Conservation (phyloP, 2,329 filamentous ascomycete species). For the Sporothrix humicola region DNA sequence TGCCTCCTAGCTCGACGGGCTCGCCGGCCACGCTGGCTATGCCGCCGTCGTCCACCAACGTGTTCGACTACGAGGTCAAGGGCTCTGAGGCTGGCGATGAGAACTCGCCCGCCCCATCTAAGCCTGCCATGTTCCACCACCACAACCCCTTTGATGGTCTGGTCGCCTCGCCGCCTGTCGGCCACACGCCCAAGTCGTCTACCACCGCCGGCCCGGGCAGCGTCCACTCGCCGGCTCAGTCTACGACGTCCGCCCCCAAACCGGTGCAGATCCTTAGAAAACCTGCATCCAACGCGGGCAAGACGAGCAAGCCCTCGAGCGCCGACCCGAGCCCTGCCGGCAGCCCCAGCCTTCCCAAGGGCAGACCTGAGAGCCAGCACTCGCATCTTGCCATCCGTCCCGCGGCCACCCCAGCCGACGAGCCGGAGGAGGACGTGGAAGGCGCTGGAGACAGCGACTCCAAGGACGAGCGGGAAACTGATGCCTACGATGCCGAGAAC, state of each 20-base stretch:
- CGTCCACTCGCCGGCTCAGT: slow-evolving; percentile 39
- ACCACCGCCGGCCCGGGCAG: slow-evolving; percentile 43
- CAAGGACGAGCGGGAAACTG: slow-evolving; percentile 57
- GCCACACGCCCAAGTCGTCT: slow-evolving; percentile 51
- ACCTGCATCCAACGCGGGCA: slow-evolving; percentile 49
- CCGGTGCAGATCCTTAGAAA: slow-evolving; percentile 60
- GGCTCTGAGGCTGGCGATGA: slow-evolving; percentile 39
- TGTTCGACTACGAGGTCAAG: slow-evolving; percentile 36
- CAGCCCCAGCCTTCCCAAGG: slow-evolving; percentile 45
- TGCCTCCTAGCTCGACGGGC: slow-evolving; percentile 21
- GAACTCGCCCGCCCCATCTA: slow-evolving; percentile 41
- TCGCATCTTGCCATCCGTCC: slow-evolving; percentile 18
- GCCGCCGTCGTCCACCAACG: slow-evolving; percentile 23
- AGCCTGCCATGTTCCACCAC: slow-evolving; percentile 46
- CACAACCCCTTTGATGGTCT: slow-evolving; percentile 53
- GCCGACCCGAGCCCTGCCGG: slow-evolving; percentile 52
- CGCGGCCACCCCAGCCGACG: neutral
- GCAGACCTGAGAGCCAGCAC: neutral
- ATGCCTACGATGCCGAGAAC: slow-evolving; percentile 24
- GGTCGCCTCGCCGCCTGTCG: slow-evolving; percentile 48
- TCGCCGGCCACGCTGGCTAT: slow-evolving; percentile 31
- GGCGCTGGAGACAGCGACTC: slow-evolving; percentile 29
- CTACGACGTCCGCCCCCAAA: slow-evolving; percentile 44
- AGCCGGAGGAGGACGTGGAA: neutral
- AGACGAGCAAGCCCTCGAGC: slow-evolving; percentile 50